Evolutionary conservation across 768 basidiomycete genomes (phyloP), one percentile per base, ranked within the genome.

Genomic region (Podaxis sp.): DNA sequence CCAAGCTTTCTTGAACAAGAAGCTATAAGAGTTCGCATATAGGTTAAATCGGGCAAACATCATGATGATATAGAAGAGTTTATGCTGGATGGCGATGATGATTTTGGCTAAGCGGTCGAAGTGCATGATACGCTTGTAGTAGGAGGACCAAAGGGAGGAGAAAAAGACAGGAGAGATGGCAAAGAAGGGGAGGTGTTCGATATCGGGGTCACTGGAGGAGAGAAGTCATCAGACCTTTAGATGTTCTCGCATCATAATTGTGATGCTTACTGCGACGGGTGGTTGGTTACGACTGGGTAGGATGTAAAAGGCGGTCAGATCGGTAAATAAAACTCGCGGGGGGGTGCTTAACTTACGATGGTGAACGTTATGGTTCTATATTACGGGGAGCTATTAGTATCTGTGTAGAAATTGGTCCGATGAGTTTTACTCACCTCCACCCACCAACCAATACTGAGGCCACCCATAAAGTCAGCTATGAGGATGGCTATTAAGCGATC

Each of bases 381-480:
- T 38, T 55, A 11, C 24, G 40, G 38, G 55, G 30, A 55, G 38
- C 26, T 52, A 55, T 39, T 53, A 66, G 30, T 62, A 62, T 57
- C 42, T 24, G 13, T 67, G 51, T 66, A 63, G 39, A 1, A 62
- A 38, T 58, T 28, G n/a, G 33, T 46, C 38, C 15, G 36, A 26
- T 42, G 57, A 63, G 11, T 40, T 55, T 12, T n/a, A 87, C 95
- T 78, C 68, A 96, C 95, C 73, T 95, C 85, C 44, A 94, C 92
- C 96, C 96, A 99, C 97, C 97, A 99, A 44, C 95, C 93, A 24
- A 97, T 82, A 72, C 95, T 97, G 58, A 99, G 79, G 4, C 97
- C 97, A 26, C 97, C 97, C 52, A 95, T 79, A 69, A 89, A 93
- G 72, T 95, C 85, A 0, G 96, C 92, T 51, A 98, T 78, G 36